Evolutionary conservation across 495 filamentous ascomycete genomes (phyloP), one percentile per base, ranked within the genome.

Genomic region (Xylaria cubensis): DNA sequence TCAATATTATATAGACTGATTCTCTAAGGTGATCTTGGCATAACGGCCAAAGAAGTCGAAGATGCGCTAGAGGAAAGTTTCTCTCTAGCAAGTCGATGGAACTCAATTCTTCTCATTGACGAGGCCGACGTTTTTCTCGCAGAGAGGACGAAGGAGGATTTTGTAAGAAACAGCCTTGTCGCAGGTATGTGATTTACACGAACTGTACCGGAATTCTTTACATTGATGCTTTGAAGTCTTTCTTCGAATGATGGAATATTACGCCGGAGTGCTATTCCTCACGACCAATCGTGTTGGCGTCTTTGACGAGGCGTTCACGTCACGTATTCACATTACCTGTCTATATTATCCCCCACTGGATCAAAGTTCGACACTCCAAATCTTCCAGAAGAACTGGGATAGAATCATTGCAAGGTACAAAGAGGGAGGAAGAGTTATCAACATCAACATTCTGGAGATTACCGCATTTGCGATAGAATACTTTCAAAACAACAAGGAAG

Each of bases 41-140:
- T 15, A 12, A 70, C 39, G 36, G 67, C 67, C 0, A 48, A 13
- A 44, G 78, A 80, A 0, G 82, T 87, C 0, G 85, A 87, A 73
- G 73, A 73, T 15, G 79, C 83, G 19, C 79, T 90, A 15, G 77
- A 84, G 32, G 62, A 70, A 0, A 77, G 82, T 12, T 83, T 87
- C 26, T 69, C 74, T 6, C 74, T 86, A 0, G 86, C 82, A 6
- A 74, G 77, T 64, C 77, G 72, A 64, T 88, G 87, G 87, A 79
- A 79, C 3, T 84, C 80, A 32, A 82, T 90, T 0, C 74, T 90
- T 4, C 79, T 91, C 0, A 74, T 90, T 0, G 88, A 90, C 64
- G 87, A 90, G 76, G 86, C 85, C 1, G 88, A 89, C 56, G 81
- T 90, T 0, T 91, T 89, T 67, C 78, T 90, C 0, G 80, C 83